Evolutionary conservation across 140 eudicot genomes (phyloP).

Genomic region (Senecio squalidus): DNA sequence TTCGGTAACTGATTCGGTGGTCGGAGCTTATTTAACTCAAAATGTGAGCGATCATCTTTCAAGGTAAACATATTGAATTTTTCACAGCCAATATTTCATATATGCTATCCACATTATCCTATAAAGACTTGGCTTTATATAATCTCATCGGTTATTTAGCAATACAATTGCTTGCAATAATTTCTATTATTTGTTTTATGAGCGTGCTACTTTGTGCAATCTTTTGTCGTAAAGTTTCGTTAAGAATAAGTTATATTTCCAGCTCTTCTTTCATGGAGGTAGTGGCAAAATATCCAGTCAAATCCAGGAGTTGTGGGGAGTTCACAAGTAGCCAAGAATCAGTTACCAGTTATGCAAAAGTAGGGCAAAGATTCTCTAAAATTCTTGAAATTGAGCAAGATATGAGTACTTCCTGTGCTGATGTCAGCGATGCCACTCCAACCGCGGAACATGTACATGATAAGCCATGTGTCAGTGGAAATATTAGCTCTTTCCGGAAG

Average conservation of each 20-base stretch:
- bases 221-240: background rate
- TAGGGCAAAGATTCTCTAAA: background rate
- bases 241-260: constrained; percentile 15
- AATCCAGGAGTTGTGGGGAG: constrained; percentile 13
- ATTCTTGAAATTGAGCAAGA: background rate
- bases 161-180: too few relatives aligned
- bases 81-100: background rate
- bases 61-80: constrained; percentile 39
- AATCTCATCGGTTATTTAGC: too few relatives aligned
- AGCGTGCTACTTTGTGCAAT: background rate
- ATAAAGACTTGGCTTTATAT: background rate
- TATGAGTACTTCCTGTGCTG: constrained; percentile 1
- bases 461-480: constrained; percentile 6
- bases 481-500: constrained; percentile 15
- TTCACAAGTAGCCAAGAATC: constrained; percentile 6
- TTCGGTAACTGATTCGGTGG: constrained; percentile 65
- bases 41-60: constrained; percentile 54
- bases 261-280: constrained; percentile 60
- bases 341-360: background rate
- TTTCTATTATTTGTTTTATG: background rate
- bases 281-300: constrained; percentile 41
- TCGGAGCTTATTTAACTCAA: constrained; percentile 74
- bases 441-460: constrained; percentile 12
- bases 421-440: constrained; percentile 9
- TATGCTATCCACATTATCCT: background rate